phyloP scores from a whole-genome alignment of 75 land plant species.

The Pseudotsuga menziesii region DNA sequence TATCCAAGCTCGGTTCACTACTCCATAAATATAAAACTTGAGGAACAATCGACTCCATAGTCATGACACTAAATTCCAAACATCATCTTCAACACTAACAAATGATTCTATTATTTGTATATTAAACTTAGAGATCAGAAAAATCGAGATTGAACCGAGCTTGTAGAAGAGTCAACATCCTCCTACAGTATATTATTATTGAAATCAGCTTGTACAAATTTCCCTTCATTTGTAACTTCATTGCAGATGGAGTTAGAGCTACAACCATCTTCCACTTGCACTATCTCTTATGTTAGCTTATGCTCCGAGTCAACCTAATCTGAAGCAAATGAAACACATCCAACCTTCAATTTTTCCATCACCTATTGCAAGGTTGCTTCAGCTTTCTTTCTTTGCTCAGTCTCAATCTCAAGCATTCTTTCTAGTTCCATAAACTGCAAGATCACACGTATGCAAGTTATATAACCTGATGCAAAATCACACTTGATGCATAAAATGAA shows the following conservation, averaged over 20 bases:
- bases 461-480: not conserved
- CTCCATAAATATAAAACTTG: too few species aligned
- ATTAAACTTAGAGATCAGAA: not conserved
- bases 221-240: not conserved
- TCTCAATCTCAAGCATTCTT: constrained; percentile 16
- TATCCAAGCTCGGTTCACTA: too few species aligned
- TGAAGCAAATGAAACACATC: not conserved
- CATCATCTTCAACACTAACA: not conserved
- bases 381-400: constrained; percentile 22
- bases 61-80: not conserved
- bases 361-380: constrained; percentile 23
- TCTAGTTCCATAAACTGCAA: constrained; percentile 28
- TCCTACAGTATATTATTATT: not conserved
- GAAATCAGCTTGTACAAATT: not conserved
- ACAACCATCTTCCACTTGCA: not conserved
- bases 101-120: not conserved
- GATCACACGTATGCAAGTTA: not conserved
- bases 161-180: not conserved
- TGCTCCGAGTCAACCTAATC: not conserved
- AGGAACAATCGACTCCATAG: too few species aligned
- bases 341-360: constrained; percentile 12
- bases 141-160: not conserved
- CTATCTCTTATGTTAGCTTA: not conserved
- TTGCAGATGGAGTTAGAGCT: not conserved
- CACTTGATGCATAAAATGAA: not conserved